These are phyloP conservation scores for Plectosphaerella sp. DNA, from an alignment of 2,329 filamentous ascomycete genomes.

Conservation along the genomic window DNA sequence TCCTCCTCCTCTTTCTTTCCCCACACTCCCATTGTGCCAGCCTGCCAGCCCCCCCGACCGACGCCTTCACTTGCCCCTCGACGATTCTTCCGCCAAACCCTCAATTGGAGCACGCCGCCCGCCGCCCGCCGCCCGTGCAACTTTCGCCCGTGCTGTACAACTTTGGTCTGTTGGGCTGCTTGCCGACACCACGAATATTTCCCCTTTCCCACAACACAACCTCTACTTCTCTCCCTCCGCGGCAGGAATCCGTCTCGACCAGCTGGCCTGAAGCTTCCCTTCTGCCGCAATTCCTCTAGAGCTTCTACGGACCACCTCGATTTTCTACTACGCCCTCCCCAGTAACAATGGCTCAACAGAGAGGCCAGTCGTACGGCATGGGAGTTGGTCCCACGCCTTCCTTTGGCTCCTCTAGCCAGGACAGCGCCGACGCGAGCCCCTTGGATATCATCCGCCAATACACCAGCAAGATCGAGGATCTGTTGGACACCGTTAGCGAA, in stretches of 20 bases:
- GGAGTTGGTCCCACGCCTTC: constrained; percentile 10
- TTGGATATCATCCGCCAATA: constrained; percentile 89
- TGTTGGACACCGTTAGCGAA: constrained; percentile 80
- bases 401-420: constrained; percentile 10
- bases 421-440: constrained; percentile 57
- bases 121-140: no score
- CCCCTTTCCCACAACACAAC: background rate
- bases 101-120: background rate
- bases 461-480: constrained; percentile 97
- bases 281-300: background rate
- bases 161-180: no score
- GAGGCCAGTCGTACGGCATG: constrained; percentile 13
- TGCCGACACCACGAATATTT: background rate
- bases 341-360: constrained; percentile 12
- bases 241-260: background rate
- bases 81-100: background rate
- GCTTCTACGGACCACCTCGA: background rate
- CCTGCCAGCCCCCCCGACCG: background rate
- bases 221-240: background rate
- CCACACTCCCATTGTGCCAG: no score
- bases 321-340: background rate
- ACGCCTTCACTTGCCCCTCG: background rate
- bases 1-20: background rate
- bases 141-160: no score
- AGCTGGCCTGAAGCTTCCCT: constrained; percentile 1